phyloP scores from a whole-genome alignment of 441 rosid genomes.

The Syzygium malaccense region DNA sequence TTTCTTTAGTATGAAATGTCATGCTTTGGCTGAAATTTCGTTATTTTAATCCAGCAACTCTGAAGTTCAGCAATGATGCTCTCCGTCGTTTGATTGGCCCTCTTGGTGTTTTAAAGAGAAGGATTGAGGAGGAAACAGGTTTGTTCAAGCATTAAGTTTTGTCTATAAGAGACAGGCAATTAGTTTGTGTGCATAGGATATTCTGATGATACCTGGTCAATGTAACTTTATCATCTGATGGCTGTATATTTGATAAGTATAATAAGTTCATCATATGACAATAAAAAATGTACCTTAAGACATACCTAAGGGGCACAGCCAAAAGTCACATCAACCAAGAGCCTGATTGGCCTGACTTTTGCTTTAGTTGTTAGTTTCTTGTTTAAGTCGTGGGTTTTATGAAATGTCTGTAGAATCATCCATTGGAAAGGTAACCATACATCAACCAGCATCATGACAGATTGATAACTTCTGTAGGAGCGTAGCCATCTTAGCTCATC shows the following conservation, averaged over 20 bases:
- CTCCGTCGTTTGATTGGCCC: constrained; percentile 91
- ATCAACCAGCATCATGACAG: not conserved
- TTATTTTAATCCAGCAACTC: constrained; percentile 48
- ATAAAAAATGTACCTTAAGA: not conserved
- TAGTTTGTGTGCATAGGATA: not conserved
- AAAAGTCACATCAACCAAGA: not conserved
- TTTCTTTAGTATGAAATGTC: not conserved
- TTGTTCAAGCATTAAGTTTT: constrained; percentile 5
- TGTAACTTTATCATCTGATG: not conserved
- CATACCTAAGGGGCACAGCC: not conserved
- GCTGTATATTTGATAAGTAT: not conserved
- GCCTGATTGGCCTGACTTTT: not conserved
- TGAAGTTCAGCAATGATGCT: constrained; percentile 76
- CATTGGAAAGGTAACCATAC: not conserved
- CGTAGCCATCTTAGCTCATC: not conserved
- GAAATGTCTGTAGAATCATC: not conserved
- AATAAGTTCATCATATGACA: not conserved
- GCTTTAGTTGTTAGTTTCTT: not conserved
- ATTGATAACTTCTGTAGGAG: not conserved
- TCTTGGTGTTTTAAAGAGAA: constrained; percentile 67
- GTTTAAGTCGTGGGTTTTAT: not conserved
- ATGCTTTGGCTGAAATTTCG: constrained; percentile 5
- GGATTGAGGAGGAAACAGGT: constrained; percentile 98
- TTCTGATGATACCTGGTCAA: not conserved
- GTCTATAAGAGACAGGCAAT: not conserved